These are phyloP conservation scores for Phytopythium aichiense DNA, from an alignment of 352 stramenopile species.

Conservation along the genomic window DNA sequence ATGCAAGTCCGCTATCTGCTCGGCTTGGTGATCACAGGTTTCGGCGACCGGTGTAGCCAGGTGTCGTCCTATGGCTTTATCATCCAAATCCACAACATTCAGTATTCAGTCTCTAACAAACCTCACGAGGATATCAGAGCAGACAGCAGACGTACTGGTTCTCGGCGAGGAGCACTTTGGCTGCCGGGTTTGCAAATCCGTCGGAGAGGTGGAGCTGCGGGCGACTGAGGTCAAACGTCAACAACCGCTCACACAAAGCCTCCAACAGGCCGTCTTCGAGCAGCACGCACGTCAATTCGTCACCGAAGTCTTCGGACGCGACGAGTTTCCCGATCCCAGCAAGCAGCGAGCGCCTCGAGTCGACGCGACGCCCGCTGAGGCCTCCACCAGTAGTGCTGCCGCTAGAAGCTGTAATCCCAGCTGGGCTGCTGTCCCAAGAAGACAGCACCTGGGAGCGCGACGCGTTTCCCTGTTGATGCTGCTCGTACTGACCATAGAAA, in stretches of 20 bases:
- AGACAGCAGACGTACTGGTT: slow-evolving; percentile 55
- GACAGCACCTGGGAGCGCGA: slow-evolving; percentile 2
- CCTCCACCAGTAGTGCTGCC: slow-evolving; percentile 26
- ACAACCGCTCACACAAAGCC: too few species aligned
- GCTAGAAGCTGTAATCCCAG: background rate
- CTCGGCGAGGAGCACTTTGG: slow-evolving; percentile 58
- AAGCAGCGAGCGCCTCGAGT: slow-evolving; percentile 61
- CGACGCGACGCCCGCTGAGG: slow-evolving; percentile 37
- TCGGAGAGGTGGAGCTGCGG: slow-evolving; percentile 46
- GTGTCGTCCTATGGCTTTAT: slow-evolving; percentile 26
- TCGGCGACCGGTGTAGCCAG: slow-evolving; percentile 44
- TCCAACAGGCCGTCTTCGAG: background rate
- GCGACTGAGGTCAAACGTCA: slow-evolving; percentile 15
- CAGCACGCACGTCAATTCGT: slow-evolving; percentile 32
- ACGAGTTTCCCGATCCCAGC: slow-evolving; percentile 72
- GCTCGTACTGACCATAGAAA: slow-evolving; percentile 13
- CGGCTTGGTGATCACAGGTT: slow-evolving; percentile 17
- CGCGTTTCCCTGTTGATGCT: slow-evolving; percentile 10
- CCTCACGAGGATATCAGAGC: background rate
- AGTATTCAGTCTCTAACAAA: background rate
- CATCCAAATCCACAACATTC: background rate
- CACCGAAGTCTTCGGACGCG: slow-evolving; percentile 42
- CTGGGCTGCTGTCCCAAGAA: slow-evolving; percentile 7
- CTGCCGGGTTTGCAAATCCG: slow-evolving; percentile 43
- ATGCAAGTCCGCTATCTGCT: background rate